Evolutionary conservation across 805 yeast species (phyloP), one percentile per base, ranked within the genome.

Genomic region (Grigorovia transvaalensis): DNA sequence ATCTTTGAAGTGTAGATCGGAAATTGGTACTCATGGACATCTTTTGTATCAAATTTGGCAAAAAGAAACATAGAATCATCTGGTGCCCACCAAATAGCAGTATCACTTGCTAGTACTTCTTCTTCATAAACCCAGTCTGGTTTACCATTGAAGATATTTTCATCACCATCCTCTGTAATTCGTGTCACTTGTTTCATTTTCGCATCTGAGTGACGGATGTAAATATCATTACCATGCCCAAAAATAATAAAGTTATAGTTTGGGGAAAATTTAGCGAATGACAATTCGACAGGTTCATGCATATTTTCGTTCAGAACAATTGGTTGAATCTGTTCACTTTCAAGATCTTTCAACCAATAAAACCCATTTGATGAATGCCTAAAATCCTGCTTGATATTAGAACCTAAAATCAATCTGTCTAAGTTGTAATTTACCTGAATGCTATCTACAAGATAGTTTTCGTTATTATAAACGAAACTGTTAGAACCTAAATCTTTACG

Each of bases 51-150:
- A 20, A 78, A 73, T 55, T 70, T 74, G 54, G 84, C 74, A 58
- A 71, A 86, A 0, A 82, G 70, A 47, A 85, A 55, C 50, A 70
- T 70, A 1, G 78, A 63, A 56, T 82, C 85, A 55, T 80, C 79
- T 1, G 84, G 82, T 15, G 82, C 70, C 89, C 91, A 85, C 85
- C 88, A 85, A 12, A 85, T 68, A 0, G 85, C 80, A 40, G 64
- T 67, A 55, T 84, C 90, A 15, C 69, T 59, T 0, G 74, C 75
- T 12, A 81, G 66, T 1, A 86, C 86, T 59, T 86, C 95, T 61
- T 86, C 95, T 63, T 86, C 95, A 64, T 85, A 85, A 1, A 85
- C 82, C 93, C 95, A 86, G 60, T 85, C 93, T 0, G 90, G 81
- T 55, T 74, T 82, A 6, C 88, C 95, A 57, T 85, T 82, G 54